phyloP scores from a whole-genome alignment of 2,329 filamentous ascomycete genomes.

The Cercospora sp. region DNA sequence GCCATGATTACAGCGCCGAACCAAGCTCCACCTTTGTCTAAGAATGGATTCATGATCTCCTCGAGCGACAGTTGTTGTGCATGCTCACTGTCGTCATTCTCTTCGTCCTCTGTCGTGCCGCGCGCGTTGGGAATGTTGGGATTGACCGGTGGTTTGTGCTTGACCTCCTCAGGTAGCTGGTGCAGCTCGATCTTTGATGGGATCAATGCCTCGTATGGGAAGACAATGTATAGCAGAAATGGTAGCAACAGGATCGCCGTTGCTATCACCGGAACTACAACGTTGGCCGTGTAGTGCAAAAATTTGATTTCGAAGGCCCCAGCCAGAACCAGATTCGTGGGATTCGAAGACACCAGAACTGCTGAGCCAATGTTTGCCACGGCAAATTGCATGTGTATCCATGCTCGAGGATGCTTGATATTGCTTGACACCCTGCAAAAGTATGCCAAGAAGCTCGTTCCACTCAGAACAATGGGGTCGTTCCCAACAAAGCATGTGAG shows the following conservation, averaged over 20 bases:
- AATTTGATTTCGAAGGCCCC: slow-evolving; percentile 73
- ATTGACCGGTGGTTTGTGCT: slow-evolving; percentile 62
- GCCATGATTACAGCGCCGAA: slow-evolving; percentile 69
- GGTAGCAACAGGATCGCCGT: slow-evolving; percentile 70
- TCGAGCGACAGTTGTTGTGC: slow-evolving; percentile 62
- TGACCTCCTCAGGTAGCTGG: slow-evolving; percentile 61
- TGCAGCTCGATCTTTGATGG: slow-evolving; percentile 68
- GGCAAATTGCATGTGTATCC: slow-evolving; percentile 72
- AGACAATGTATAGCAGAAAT: slow-evolving; percentile 69
- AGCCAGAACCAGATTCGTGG: slow-evolving; percentile 72
- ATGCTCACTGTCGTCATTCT: slow-evolving; percentile 49
- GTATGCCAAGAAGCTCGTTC: slow-evolving; percentile 73
- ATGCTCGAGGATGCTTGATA: slow-evolving; percentile 68
- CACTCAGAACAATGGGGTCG: slow-evolving; percentile 72
- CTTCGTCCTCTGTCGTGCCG: slow-evolving; percentile 55
- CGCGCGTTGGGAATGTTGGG: slow-evolving; percentile 70
- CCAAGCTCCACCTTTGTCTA: slow-evolving; percentile 65
- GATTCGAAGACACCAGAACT: slow-evolving; percentile 75
- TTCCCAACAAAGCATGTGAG: slow-evolving; percentile 71
- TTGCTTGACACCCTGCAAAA: slow-evolving; percentile 75
- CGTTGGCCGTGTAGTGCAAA: slow-evolving; percentile 73
- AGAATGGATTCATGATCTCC: slow-evolving; percentile 73
- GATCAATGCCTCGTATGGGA: slow-evolving; percentile 63
- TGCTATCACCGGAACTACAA: slow-evolving; percentile 70
- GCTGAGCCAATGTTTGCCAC: slow-evolving; percentile 73